phyloP scores from a whole-genome alignment of 1,284 basidiomycete genomes.

The Ceratobasidium sp. region DNA sequence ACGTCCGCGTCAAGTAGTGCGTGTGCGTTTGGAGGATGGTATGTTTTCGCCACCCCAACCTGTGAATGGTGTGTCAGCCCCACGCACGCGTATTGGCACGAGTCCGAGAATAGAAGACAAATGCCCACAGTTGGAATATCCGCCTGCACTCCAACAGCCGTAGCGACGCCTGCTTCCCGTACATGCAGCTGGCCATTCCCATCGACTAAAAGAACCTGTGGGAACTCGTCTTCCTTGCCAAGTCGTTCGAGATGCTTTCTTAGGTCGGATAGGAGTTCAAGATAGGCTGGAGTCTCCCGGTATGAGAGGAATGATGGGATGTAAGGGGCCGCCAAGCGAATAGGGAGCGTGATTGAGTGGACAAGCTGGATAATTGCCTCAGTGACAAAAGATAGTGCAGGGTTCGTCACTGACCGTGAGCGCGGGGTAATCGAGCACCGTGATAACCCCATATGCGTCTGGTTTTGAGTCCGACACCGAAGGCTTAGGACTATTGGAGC shows the following conservation, averaged over 20 bases:
- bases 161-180: slow-evolving; percentile 49
- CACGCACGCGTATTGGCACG: not conserved
- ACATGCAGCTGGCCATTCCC: slow-evolving; percentile 51
- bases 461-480: slow-evolving; percentile 22
- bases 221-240: slow-evolving; percentile 44
- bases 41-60: slow-evolving; percentile 48
- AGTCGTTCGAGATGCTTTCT: slow-evolving; percentile 30
- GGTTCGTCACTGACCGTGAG: slow-evolving; percentile 46
- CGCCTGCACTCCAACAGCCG: slow-evolving; percentile 48
- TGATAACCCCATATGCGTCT: slow-evolving; percentile 48
- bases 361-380: slow-evolving; percentile 45
- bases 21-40: slow-evolving; percentile 46
- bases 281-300: slow-evolving; percentile 48
- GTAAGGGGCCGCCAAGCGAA: slow-evolving; percentile 48
- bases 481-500: slow-evolving; percentile 3
- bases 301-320: slow-evolving; percentile 51
- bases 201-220: slow-evolving; percentile 50
- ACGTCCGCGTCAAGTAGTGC: not conserved
- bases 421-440: slow-evolving; percentile 48
- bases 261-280: slow-evolving; percentile 46
- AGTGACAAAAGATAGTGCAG: not conserved
- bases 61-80: slow-evolving; percentile 1
- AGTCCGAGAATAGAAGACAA: not conserved
- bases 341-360: slow-evolving; percentile 44
- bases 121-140: slow-evolving; percentile 49